Percentiles rank a stretch among this genome's conserved stretches.
These are phyloP conservation scores for Bonnemaisonia californica DNA, from an alignment of 31 red algal genomes.

Conservation along the genomic window DNA sequence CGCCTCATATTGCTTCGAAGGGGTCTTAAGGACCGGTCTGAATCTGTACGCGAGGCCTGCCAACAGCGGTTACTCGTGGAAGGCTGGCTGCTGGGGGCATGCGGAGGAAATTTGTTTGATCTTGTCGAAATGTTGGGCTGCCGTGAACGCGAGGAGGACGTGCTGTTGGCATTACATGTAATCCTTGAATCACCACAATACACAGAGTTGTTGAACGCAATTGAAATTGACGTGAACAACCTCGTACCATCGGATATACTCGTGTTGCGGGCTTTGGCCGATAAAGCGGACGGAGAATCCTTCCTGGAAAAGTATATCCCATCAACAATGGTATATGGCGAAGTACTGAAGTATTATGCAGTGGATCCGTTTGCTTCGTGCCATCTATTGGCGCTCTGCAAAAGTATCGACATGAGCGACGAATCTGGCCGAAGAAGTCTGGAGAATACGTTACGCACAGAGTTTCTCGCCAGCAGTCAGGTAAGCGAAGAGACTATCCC, in stretches of 20 bases:
- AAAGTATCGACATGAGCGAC: slow-evolving; percentile 54
- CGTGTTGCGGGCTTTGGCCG: slow-evolving; percentile 48
- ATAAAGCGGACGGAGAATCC: slow-evolving; percentile 18
- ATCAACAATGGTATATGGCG: slow-evolving; percentile 35
- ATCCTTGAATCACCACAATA: slow-evolving; percentile 36
- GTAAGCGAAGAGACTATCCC: slow-evolving; percentile 38
- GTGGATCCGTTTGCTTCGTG: slow-evolving; percentile 43
- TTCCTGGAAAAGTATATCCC: slow-evolving; percentile 45
- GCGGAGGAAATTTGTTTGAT: slow-evolving; percentile 52
- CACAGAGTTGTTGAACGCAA: slow-evolving; percentile 36
- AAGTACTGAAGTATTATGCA: slow-evolving; percentile 62
- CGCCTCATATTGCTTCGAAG: slow-evolving; percentile 21
- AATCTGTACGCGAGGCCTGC: slow-evolving; percentile 27
- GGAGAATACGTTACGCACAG: slow-evolving; percentile 30
- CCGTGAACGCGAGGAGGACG: slow-evolving; percentile 44
- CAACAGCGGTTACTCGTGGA: slow-evolving; percentile 38
- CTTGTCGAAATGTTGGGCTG: slow-evolving; percentile 48
- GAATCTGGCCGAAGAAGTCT: slow-evolving; percentile 54
- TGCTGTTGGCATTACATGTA: slow-evolving; percentile 39
- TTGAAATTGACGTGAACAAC: slow-evolving; percentile 66
- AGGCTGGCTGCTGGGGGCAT: slow-evolving; percentile 61
- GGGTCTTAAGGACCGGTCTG: slow-evolving; percentile 44
- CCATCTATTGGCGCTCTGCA: slow-evolving; percentile 53
- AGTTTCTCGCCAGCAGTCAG: slow-evolving; percentile 42
- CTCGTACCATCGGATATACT: slow-evolving; percentile 35